These are phyloP conservation scores for Ophiostoma australiae DNA, from an alignment of 2,329 filamentous ascomycete genomes.

Conservation along the genomic window DNA sequence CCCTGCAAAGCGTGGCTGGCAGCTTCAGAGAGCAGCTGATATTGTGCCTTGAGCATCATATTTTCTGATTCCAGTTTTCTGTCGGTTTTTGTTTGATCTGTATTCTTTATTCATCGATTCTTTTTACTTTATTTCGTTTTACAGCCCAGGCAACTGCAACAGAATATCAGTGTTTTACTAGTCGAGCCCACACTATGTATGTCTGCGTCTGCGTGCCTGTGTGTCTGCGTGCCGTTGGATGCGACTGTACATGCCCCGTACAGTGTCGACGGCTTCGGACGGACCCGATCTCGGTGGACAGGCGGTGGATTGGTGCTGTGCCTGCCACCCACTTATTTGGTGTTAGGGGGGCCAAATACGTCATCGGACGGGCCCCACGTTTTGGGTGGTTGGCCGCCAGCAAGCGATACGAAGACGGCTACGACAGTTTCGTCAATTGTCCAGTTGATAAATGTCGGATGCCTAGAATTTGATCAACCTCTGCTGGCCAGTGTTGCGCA, in stretches of 20 bases:
- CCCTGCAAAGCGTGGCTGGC: not conserved
- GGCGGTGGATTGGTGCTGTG: not conserved
- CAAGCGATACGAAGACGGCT: not conserved
- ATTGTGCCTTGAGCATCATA: not conserved
- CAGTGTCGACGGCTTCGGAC: not conserved
- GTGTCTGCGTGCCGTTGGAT: not conserved
- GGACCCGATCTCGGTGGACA: slow-evolving; percentile 14
- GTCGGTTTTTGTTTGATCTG: not conserved
- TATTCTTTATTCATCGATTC: not conserved
- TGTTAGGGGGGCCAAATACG: slow-evolving; percentile 9
- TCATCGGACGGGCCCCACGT: slow-evolving; percentile 14
- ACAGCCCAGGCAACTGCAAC: not conserved
- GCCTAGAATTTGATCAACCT: not conserved
- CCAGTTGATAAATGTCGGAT: not conserved
- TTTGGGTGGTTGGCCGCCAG: slow-evolving; percentile 4
- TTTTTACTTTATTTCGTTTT: not conserved
- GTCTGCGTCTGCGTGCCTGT: too few species aligned
- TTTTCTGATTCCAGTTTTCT: not conserved
- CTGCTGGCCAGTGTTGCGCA: not conserved
- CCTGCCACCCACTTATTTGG: not conserved
- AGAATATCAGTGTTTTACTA: not conserved
- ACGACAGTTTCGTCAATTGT: not conserved
- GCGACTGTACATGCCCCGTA: not conserved
- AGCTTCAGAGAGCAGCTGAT: not conserved
- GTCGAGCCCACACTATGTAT: not conserved